Conservation (phyloP, 352 stramenopile species). For the Globisporangium parvum region DNA sequence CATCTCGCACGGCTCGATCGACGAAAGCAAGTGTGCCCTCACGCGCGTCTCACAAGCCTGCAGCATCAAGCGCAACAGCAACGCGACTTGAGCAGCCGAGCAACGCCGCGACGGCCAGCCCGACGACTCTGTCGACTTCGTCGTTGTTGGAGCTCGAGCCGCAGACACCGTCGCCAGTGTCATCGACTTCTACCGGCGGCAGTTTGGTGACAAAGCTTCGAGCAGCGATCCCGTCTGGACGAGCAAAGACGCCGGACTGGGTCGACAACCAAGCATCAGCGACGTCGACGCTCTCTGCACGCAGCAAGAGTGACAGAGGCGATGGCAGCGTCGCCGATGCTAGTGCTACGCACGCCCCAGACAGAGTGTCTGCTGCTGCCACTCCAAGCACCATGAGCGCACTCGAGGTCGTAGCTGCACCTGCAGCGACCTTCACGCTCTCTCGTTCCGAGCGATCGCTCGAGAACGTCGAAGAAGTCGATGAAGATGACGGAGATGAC, state of each 20-base stretch:
- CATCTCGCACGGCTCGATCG: neutral
- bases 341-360: too few species aligned
- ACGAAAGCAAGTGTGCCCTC: neutral
- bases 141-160: neutral
- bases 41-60: neutral
- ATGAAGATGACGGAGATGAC: slow-evolving; percentile 6
- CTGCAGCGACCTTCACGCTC: neutral
- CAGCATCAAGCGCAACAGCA: neutral
- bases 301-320: too few species aligned
- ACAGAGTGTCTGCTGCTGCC: neutral
- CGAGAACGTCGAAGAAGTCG: slow-evolving; percentile 12
- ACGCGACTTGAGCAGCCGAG: neutral
- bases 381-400: neutral
- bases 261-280: neutral
- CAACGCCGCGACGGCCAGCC: neutral
- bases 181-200: slow-evolving; percentile 8
- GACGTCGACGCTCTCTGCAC: too few species aligned
- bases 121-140: neutral
- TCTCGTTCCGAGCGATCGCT: slow-evolving; percentile 6
- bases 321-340: too few species aligned
- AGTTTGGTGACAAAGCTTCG: slow-evolving; percentile 53
- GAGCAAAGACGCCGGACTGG: slow-evolving; percentile 11
- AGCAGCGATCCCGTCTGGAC: slow-evolving; percentile 35
- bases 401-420: neutral
- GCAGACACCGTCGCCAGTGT: slow-evolving; percentile 4